Base-by-base conservation (phyloP, 192 early-diverging fungal genomes). In the Radiomyces spectabilis region DNA sequence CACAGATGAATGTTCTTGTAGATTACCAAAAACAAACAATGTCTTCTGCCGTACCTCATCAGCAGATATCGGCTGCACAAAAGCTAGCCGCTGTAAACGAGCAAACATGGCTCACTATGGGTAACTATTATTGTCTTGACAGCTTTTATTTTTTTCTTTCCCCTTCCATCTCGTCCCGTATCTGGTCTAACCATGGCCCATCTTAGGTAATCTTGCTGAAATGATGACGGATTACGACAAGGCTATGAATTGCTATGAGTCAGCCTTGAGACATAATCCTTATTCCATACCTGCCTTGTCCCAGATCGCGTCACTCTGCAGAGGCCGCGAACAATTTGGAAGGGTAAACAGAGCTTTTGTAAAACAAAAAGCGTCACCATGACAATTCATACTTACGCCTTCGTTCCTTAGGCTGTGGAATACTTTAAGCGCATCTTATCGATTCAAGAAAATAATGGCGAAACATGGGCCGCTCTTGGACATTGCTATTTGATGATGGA, bases 401-500 rank as follows among this genome's bases (percentile, higher is more conserved):
- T 38, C 2, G 18, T 31, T 18, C 31, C 24, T 41, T 62, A 86
- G 78, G 96, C 94, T 10, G 85, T 92, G 4, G 93, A 94, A 38
- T 94, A 86, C 72, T 99, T 96, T 57, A 85, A 95, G 56, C 80
- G 89, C 7, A 86, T 96, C 18, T 72, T 99, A 18, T 69, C 71
- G 52, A 83, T 91, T 49, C 86, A 97, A 53, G 74, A 77, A 32
- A 77, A 69, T 29, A 95, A 94, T 66, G 94, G 94, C 27, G 96
- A 97, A 54, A 85, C 91, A 22, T 97, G 94, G 94, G 92, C 92
- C 4, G 89, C 93, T 6, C 75, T 86, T 27, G 97, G 94, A 15
- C 94, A 97, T 64, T 96, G 94, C 65, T 94, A 91, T 63, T 73
- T 99, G 35, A 94, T 95, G 93, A 79, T 89, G 75, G 95, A 95